A percentile compares a stretch with the other conserved stretches of the same genome.
Conservation (phyloP, 345 rosid species). For the Linum lewisii region DNA sequence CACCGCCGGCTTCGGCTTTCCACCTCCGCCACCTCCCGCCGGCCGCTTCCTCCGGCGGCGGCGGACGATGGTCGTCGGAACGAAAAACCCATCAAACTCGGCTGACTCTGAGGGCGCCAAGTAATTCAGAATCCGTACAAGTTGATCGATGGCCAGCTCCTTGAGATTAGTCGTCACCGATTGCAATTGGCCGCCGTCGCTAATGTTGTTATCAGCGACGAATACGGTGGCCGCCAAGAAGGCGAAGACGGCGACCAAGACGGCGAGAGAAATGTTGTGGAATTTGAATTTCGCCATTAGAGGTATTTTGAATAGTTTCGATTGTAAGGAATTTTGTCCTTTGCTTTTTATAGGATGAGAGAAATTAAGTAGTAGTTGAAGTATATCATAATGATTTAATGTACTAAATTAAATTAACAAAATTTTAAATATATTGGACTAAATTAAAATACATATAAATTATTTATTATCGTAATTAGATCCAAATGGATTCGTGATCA, state of each 20-base stretch:
- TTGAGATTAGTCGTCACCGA: constrained; percentile 1
- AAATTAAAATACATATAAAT: no score
- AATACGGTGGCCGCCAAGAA: constrained; percentile 27
- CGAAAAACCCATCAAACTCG: neutral
- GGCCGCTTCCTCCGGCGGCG: constrained; percentile 21
- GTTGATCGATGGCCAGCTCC: constrained; percentile 12
- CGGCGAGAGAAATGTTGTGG: constrained; percentile 22
- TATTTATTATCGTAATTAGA: no score
- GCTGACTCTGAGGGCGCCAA: no score
- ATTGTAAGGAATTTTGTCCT: neutral
- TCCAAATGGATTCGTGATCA: no score
- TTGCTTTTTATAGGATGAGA: neutral
- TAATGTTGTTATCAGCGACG: constrained; percentile 11
- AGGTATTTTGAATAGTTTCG: neutral
- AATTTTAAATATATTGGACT: no score
- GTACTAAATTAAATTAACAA: no score
- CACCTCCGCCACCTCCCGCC: neutral
- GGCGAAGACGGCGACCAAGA: constrained; percentile 34
- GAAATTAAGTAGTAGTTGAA: neutral
- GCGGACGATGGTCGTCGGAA: constrained; percentile 3
- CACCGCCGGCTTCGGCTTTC: constrained; percentile 9
- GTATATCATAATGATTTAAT: no score
- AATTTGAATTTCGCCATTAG: neutral
- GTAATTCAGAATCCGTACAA: neutral
- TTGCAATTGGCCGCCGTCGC: constrained; percentile 13